These are phyloP conservation scores for Claviceps pazoutovae DNA, from an alignment of 2,329 filamentous ascomycete species.

Conservation along the genomic window DNA sequence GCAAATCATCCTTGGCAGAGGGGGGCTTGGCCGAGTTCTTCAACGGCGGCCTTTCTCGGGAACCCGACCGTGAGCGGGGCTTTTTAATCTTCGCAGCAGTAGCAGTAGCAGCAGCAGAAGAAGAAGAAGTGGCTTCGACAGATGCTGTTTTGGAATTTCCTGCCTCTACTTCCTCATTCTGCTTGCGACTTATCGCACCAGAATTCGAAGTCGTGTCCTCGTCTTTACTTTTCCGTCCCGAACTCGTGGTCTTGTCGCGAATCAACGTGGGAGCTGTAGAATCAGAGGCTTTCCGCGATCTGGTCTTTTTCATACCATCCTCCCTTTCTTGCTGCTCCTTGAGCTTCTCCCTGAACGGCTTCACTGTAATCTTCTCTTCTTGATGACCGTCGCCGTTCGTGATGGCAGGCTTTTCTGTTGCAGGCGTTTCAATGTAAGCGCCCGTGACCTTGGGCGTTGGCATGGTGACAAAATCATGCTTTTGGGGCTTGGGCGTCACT, in stretches of 20 bases:
- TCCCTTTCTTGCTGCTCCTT: slow-evolving; percentile 7
- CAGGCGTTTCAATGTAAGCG: slow-evolving; percentile 43
- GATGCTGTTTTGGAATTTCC: no score
- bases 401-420: slow-evolving; percentile 28
- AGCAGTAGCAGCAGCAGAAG: slow-evolving; percentile 8
- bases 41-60: slow-evolving; percentile 31
- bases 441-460: slow-evolving; percentile 41
- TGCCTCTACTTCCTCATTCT: slow-evolving; percentile 7
- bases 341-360: slow-evolving; percentile 7
- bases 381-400: slow-evolving; percentile 5
- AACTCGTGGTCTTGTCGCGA: slow-evolving; percentile 14
- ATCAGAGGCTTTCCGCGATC: no score
- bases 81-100: slow-evolving; percentile 12
- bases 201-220: slow-evolving; percentile 20
- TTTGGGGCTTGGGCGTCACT: slow-evolving; percentile 33
- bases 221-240: slow-evolving; percentile 12
- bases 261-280: slow-evolving; percentile 9
- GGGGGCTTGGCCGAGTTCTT: slow-evolving; percentile 40
- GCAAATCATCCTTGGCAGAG: slow-evolving; percentile 41
- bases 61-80: slow-evolving; percentile 23
- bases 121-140: no score
- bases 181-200: slow-evolving; percentile 14
- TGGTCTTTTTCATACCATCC: slow-evolving; percentile 1
- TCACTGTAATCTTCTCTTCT: neutral
- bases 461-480: slow-evolving; percentile 31